Conservation (phyloP, 2,329 filamentous ascomycete genomes). For the Grosmannia huntii region DNA sequence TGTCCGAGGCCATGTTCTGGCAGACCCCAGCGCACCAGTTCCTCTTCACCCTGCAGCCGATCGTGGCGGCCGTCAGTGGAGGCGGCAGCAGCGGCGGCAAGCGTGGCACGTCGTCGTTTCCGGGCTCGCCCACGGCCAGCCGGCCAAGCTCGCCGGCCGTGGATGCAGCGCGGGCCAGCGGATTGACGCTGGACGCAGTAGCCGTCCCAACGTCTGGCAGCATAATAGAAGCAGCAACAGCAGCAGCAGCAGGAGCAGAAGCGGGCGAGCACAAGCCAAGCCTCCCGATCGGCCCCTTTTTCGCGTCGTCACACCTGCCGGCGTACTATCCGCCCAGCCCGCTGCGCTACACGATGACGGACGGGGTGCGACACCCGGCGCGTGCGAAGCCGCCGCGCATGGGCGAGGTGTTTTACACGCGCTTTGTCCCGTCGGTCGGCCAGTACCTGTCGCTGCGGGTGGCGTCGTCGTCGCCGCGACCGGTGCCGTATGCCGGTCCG, state of each 20-base stretch:
- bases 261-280: slow-evolving; percentile 15
- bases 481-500: slow-evolving; percentile 53
- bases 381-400: slow-evolving; percentile 80
- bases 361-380: slow-evolving; percentile 70
- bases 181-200: slow-evolving; percentile 3
- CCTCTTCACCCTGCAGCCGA: slow-evolving; percentile 70
- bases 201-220: slow-evolving; percentile 4
- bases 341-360: slow-evolving; percentile 66
- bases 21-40: slow-evolving; percentile 80
- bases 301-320: slow-evolving; percentile 71
- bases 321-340: slow-evolving; percentile 84
- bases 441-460: slow-evolving; percentile 86
- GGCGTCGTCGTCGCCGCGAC: slow-evolving; percentile 53
- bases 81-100: slow-evolving; percentile 14
- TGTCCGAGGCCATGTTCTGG: slow-evolving; percentile 75
- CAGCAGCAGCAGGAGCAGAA: too few species aligned
- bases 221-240: not conserved
- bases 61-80: not conserved
- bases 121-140: slow-evolving; percentile 39
- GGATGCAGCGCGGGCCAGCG: not conserved
- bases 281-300: slow-evolving; percentile 54
- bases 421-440: slow-evolving; percentile 67
- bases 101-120: slow-evolving; percentile 21
- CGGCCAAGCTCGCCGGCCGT: slow-evolving; percentile 38
- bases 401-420: slow-evolving; percentile 82